These are phyloP conservation scores for Collariella sp. DNA, from an alignment of 495 filamentous ascomycete species.

Conservation along the genomic window DNA sequence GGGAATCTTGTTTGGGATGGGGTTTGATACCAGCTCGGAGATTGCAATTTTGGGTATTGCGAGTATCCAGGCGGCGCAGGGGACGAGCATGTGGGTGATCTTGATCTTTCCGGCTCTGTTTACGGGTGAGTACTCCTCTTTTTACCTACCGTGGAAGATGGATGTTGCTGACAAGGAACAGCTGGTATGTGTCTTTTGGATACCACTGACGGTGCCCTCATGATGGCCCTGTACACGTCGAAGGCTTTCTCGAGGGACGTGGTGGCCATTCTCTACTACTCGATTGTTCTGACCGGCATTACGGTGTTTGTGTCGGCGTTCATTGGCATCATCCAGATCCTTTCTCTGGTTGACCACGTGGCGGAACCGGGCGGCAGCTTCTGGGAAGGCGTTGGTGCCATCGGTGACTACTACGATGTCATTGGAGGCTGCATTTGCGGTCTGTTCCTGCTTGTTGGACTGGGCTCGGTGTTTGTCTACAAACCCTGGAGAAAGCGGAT, in stretches of 20 bases:
- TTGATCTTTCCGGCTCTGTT: slow-evolving; percentile 87
- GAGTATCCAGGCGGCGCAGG: slow-evolving; percentile 71
- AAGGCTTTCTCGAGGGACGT: slow-evolving; percentile 63
- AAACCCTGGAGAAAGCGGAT: slow-evolving; percentile 59
- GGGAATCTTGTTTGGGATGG: slow-evolving; percentile 82
- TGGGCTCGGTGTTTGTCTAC: slow-evolving; percentile 62
- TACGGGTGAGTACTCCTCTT: slow-evolving; percentile 49
- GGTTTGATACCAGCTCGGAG: slow-evolving; percentile 94
- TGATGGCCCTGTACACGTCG: slow-evolving; percentile 88
- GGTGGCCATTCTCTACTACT: slow-evolving; percentile 89
- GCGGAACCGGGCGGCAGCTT: slow-evolving; percentile 64
- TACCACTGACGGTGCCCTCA: slow-evolving; percentile 84
- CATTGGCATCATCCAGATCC: slow-evolving; percentile 77
- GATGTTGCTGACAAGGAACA: slow-evolving; percentile 18
- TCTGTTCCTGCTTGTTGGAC: slow-evolving; percentile 68
- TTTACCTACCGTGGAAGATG: not conserved
- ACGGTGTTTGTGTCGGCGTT: slow-evolving; percentile 81
- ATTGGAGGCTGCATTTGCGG: slow-evolving; percentile 81
- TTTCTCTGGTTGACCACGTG: slow-evolving; percentile 67
- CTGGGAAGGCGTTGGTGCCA: slow-evolving; percentile 74
- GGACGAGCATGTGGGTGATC: slow-evolving; percentile 89
- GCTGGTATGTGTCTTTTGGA: slow-evolving; percentile 89
- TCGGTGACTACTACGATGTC: slow-evolving; percentile 76
- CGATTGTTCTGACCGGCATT: slow-evolving; percentile 75
- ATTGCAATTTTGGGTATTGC: slow-evolving; percentile 88